Evolutionary conservation across 371 early-diverging fungal genomes (phyloP).

Genomic region (Nematocida sp.): DNA sequence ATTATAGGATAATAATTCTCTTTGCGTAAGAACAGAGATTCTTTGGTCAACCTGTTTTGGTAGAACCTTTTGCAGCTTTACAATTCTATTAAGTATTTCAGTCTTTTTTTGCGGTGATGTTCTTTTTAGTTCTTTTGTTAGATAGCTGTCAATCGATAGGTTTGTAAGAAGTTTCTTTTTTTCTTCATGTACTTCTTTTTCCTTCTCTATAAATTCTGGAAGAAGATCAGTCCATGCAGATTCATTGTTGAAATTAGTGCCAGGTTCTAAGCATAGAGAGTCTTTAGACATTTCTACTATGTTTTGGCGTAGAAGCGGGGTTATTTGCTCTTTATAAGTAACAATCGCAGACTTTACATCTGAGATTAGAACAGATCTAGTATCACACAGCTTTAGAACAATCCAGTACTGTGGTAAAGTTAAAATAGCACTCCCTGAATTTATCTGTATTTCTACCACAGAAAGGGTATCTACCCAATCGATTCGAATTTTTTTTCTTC

Average conservation of each 20-base stretch:
- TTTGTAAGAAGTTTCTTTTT: background rate
- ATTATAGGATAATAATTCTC: background rate
- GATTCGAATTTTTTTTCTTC: constrained; percentile 21
- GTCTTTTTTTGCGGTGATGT: background rate
- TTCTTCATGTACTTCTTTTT: background rate
- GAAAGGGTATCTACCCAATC: constrained; percentile 54
- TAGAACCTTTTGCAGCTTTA: background rate
- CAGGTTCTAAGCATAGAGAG: background rate
- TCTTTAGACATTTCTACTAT: background rate
- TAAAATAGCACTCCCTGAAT: background rate
- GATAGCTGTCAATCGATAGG: constrained; percentile 6
- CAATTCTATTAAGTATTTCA: background rate
- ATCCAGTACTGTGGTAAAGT: constrained; percentile 47
- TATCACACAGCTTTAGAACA: background rate
- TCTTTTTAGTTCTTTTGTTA: constrained; percentile 12
- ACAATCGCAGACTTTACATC: background rate
- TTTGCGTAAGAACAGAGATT: background rate
- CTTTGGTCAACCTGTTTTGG: background rate
- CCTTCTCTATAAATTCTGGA: background rate
- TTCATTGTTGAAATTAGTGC: constrained; percentile 1
- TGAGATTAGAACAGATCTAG: background rate
- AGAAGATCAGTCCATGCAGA: constrained; percentile 33
- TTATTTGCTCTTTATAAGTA: constrained; percentile 2
- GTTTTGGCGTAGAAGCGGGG: background rate
- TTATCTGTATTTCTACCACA: constrained; percentile 38